Percentiles rank a stretch among this genome's conserved stretches.
Evolutionary conservation across 163 green algal genomes (phyloP).

Genomic region (Chlamydomonas reinhardtii): DNA sequence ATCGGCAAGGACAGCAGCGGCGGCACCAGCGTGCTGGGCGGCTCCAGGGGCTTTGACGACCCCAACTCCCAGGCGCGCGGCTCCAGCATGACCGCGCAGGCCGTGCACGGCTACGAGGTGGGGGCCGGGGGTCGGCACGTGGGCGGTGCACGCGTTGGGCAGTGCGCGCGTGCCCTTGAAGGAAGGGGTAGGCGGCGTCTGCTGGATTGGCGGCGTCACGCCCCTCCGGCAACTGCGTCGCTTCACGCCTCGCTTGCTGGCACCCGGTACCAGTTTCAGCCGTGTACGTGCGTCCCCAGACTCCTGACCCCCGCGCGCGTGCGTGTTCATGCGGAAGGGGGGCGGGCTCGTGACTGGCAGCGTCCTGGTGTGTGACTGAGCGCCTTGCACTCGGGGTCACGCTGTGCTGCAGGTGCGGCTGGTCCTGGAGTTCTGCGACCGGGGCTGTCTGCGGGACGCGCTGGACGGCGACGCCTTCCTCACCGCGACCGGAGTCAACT

Average conservation of each 20-base stretch:
- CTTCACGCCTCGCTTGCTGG: too few species aligned
- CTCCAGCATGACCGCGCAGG: neutral
- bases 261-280: too few species aligned
- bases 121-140: neutral
- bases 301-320: too few species aligned
- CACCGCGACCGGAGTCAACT: constrained; percentile 51
- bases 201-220: too few species aligned
- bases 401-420: constrained; percentile 33
- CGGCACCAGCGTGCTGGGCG: neutral
- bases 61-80: neutral
- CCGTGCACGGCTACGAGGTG: constrained; percentile 48
- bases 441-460: constrained; percentile 48
- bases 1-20: neutral
- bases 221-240: too few species aligned
- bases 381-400: too few species aligned
- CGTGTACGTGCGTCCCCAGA: too few species aligned
- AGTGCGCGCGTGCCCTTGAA: neutral
- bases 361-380: too few species aligned
- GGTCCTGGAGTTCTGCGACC: constrained; percentile 57
- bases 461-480: constrained; percentile 50
- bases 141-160: neutral
- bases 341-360: too few species aligned
- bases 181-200: too few species aligned
- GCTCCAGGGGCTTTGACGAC: constrained; percentile 5
- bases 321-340: too few species aligned